Base-by-base conservation (phyloP, 768 basidiomycete species). In the Pulveroboletus sp. region DNA sequence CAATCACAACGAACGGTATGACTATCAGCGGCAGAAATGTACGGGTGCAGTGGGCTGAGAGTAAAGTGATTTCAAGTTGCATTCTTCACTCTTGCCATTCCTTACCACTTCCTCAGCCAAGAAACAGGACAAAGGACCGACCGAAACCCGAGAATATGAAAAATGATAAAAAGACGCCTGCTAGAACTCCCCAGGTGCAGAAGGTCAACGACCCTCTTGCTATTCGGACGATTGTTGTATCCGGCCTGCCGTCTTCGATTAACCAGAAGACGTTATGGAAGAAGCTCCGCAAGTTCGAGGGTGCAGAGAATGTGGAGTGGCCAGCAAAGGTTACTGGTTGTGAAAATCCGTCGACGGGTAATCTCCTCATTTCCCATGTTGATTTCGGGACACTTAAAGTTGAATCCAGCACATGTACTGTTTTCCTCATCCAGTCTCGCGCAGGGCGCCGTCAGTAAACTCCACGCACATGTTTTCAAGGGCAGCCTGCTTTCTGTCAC, bases 401-500 rank as follows among this genome's bases (percentile, higher is more conserved):
- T 14, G 15, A 31, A 17, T 38, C n/a, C 49, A 85, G 93, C 91
- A 6, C 77, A 89, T 54, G 82, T 86, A 15, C 52, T 93, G 6
- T 94, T 93, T 66, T 67, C 76, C 2, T 82, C 79, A 0, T 82
- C 91, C 2, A 72, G 74, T 6, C 67, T 78, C 26, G 93, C 94
- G 0, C 73, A 77, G 35, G 79, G 83, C 9, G 87, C 91, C 2
- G 81, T 89, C 35, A 72, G 68, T 47, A 91, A 89, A 66, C 78
- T 98, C 2, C 92, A 98, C 63, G 91, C 90, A 1, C 92, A 94
- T 63, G 86, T 93, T 27, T 95, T 87, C 79, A 94, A 95, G 64
- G 92, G 93, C 36, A 74, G 76, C 8, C 72, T 93, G 5, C 79
- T 97, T n/a, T 91, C 88, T 3, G 89, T 86, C 12, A 83, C 86